phyloP scores from a whole-genome alignment of 768 basidiomycete genomes.

The Gloeopeniophorella convolvens region DNA sequence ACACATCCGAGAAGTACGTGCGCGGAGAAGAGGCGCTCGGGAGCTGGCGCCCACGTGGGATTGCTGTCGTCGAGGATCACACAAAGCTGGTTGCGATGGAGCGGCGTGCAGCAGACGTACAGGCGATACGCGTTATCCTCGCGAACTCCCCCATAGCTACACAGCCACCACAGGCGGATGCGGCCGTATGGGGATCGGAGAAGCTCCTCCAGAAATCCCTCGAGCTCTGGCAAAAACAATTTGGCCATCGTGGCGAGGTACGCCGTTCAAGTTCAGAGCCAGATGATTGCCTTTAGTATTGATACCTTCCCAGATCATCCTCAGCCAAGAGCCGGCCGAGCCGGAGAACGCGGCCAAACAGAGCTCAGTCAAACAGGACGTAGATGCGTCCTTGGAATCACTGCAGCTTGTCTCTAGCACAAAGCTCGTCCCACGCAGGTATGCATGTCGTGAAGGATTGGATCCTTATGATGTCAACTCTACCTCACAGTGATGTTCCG shows the following conservation, averaged over 20 bases:
- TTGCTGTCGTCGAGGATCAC: constrained; percentile 87
- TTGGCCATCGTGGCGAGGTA: constrained; percentile 73
- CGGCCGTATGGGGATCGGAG: constrained; percentile 61
- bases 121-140: constrained; percentile 77
- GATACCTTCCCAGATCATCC: constrained; percentile 53
- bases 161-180: constrained; percentile 43
- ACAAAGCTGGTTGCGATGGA: constrained; percentile 65
- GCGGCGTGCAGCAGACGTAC: constrained; percentile 79
- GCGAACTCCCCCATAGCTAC: constrained; percentile 40
- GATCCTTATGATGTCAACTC: constrained; percentile 8
- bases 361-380: constrained; percentile 29
- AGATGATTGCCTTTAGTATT: constrained; percentile 13
- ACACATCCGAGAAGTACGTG: constrained; percentile 94
- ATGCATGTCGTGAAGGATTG: constrained; percentile 21
- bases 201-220: constrained; percentile 60
- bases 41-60: constrained; percentile 81
- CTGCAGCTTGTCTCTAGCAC: constrained; percentile 68
- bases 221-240: constrained; percentile 76
- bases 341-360: constrained; percentile 37
- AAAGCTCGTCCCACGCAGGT: constrained; percentile 71
- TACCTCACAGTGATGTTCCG: constrained; percentile 53
- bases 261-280: constrained; percentile 23
- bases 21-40: constrained; percentile 82
- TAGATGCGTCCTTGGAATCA: constrained; percentile 39
- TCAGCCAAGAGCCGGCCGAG: constrained; percentile 66